phyloP scores from a whole-genome alignment of 192 early-diverging fungal genomes.

The Geranomyces variabilis region DNA sequence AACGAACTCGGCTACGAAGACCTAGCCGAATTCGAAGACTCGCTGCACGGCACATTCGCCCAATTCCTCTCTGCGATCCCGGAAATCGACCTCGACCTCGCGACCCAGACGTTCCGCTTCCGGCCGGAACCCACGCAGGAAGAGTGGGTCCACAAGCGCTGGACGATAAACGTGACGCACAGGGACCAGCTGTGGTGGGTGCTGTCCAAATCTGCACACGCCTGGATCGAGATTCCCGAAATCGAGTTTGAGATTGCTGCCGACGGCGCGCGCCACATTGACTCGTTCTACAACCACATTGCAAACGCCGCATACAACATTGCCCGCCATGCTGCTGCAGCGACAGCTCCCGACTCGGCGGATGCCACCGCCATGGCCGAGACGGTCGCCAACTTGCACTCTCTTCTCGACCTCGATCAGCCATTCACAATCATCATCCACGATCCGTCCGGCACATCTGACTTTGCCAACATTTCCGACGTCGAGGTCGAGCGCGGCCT shows the following conservation, averaged over 20 bases:
- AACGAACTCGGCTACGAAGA: slow-evolving; percentile 16
- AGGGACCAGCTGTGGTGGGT: slow-evolving; percentile 17
- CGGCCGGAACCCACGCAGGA: no score
- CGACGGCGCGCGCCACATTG: slow-evolving; percentile 6
- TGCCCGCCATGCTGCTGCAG: neutral
- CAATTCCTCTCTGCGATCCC: slow-evolving; percentile 8
- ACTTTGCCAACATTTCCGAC: slow-evolving; percentile 3
- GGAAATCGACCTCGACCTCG: neutral
- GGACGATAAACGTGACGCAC: slow-evolving; percentile 13
- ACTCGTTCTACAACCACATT: slow-evolving; percentile 21
- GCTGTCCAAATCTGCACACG: slow-evolving; percentile 15
- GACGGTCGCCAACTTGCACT: neutral
- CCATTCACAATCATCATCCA: slow-evolving; percentile 14
- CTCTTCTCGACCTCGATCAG: neutral
- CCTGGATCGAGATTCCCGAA: slow-evolving; percentile 16
- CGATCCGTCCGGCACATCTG: slow-evolving; percentile 9
- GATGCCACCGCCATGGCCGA: neutral
- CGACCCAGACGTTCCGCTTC: slow-evolving; percentile 2
- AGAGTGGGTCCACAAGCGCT: slow-evolving; percentile 18
- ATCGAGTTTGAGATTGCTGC: slow-evolving; percentile 15
- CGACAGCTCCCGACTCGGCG: neutral
- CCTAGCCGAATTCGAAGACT: slow-evolving; percentile 16
- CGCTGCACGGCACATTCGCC: slow-evolving; percentile 8
- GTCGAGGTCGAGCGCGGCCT: slow-evolving; percentile 16
- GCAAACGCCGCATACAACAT: slow-evolving; percentile 5